Conservation (phyloP, 345 rosid species). For the Cardiospermum halicacabum region DNA sequence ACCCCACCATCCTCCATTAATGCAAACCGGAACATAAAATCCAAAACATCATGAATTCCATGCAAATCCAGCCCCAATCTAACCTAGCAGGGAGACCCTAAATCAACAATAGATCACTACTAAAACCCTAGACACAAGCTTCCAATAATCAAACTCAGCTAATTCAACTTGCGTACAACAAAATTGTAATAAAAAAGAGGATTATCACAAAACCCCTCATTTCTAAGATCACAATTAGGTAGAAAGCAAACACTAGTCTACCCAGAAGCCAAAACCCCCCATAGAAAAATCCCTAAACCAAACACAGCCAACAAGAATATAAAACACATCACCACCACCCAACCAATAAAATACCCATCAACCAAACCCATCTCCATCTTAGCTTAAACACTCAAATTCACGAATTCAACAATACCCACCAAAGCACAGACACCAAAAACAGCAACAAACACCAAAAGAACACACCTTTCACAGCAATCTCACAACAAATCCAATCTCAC, state of each 20-base stretch:
- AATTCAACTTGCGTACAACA: background rate
- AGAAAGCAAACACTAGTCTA: conserved; percentile 12
- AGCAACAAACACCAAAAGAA: conserved; percentile 4
- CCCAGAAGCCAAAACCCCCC: conserved; percentile 14
- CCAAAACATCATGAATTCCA: background rate
- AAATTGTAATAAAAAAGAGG: background rate
- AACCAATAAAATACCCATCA: background rate
- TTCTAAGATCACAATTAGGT: conserved; percentile 3
- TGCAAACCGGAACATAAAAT: background rate
- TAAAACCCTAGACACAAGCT: background rate
- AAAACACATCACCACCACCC: conserved; percentile 10
- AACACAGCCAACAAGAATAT: conserved; percentile 6
- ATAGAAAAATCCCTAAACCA: conserved; percentile 1
- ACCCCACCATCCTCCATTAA: background rate
- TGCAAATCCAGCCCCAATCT: background rate
- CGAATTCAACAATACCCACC: conserved; percentile 8
- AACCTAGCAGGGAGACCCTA: background rate
- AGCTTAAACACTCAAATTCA: background rate
- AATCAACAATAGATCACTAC: conserved; percentile 9
- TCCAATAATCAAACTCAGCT: background rate
- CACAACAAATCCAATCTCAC: background rate
- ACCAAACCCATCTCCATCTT: background rate
- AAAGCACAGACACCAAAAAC: conserved; percentile 18
- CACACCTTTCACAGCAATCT: background rate
- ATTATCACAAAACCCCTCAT: background rate